Base-by-base conservation (phyloP, 73 alveolate species). In the Paramecium sexaurelia region DNA sequence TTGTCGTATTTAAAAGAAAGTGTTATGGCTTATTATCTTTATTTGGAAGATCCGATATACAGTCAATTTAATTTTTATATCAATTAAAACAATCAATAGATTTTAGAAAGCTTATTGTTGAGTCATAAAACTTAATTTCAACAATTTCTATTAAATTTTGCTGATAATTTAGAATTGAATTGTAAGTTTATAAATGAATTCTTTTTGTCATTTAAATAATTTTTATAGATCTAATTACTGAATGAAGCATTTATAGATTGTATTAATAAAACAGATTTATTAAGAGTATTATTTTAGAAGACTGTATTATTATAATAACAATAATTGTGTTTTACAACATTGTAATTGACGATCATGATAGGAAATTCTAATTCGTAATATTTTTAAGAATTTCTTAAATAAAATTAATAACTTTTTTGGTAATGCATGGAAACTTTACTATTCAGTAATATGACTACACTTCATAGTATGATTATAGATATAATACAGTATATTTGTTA, bases 21-120 rank as follows among this genome's bases (percentile, higher is more conserved):
- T 78, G 90, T 78, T 7, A 78, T 78, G 90, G 90, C 90, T 0
- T 78, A 78, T 33, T 78, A 78, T 78, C 71, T 78, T 6, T 78
- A 78, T 33, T n/a, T 78, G 5, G 90, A 78, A 43, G 90, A 78
- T 78, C 90, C 90, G 6, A 78, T 40, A 6, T 78, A 78, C 19
- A 78, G 10, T 13, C 22, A 37, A 26, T 78, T 78, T 29, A 78
- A 37, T 19, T 22, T 37, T 6, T 41, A 36, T 2, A 41, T 78
- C 5, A 26, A 32, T 45, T 43, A 5, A 45, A 78, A 78, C 15
- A 78, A 43, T 15, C 5, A 43, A 19, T 33, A 19, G 7, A 78
- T 78, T 8, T 43, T 78, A 22, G 68, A 78, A 6, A 78, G 73
- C 24, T 20, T 78, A 5, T 22, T 78, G 43, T 24, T 29, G 19